Conservation (phyloP, 2,329 filamentous ascomycete genomes). For the Colletotrichum shisoi region DNA sequence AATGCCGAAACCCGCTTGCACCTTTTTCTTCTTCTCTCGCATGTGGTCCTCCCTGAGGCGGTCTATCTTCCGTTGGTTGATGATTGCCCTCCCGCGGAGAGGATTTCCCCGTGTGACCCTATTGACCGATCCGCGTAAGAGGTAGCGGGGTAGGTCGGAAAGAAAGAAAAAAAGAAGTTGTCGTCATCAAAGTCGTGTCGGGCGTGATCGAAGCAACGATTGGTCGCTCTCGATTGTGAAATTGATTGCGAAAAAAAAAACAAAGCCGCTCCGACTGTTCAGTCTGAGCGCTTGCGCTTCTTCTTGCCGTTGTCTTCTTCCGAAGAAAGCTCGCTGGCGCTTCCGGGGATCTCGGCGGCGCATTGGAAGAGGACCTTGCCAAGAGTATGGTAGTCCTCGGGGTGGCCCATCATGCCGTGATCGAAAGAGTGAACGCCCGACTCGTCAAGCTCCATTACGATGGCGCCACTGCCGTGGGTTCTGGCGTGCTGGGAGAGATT, state of each 20-base stretch:
- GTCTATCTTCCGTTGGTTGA: conserved; percentile 41
- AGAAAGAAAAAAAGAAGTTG: conserved; percentile 36
- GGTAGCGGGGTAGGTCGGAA: conserved; percentile 35
- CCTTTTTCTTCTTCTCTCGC: conserved; percentile 44
- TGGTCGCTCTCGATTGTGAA: conserved; percentile 32
- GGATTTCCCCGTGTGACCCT: conserved; percentile 41
- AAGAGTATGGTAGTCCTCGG: conserved; percentile 71
- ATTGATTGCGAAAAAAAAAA: conserved; percentile 37
- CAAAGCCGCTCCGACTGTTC: conserved; percentile 43
- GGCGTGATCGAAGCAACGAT: conserved; percentile 43
- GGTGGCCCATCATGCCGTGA: conserved; percentile 52
- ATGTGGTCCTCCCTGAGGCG: conserved; percentile 49
- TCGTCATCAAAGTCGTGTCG: conserved; percentile 46
- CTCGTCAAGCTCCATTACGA: conserved; percentile 88
- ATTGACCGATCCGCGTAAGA: conserved; percentile 46
- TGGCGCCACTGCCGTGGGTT: conserved; percentile 88
- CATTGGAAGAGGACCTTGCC: conserved; percentile 85
- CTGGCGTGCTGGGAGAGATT: conserved; percentile 96
- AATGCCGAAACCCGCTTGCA: conserved; percentile 54
- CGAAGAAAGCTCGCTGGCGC: conserved; percentile 65
- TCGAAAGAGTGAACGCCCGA: conserved; percentile 61
- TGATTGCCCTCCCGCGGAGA: conserved; percentile 23
- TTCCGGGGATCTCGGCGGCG: conserved; percentile 75
- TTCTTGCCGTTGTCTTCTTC: conserved; percentile 64
- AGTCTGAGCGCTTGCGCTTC: conserved; percentile 83